Evolutionary conservation across 2,329 filamentous ascomycete species (phyloP).

Genomic region (Phoma sp.): DNA sequence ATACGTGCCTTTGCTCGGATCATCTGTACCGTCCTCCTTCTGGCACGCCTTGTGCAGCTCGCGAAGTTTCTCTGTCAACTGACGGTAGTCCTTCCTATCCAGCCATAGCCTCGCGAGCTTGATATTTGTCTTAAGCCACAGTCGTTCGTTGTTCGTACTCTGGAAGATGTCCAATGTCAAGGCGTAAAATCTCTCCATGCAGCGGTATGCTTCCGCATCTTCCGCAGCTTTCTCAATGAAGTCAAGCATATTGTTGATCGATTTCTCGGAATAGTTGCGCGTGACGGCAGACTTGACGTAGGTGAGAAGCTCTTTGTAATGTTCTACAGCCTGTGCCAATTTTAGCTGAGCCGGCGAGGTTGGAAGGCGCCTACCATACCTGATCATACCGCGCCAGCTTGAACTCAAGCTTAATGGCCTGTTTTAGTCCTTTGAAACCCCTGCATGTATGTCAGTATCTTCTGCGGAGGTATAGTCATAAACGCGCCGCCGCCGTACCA

Average conservation of each 20-base stretch:
- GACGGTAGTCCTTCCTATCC: conserved; percentile 84
- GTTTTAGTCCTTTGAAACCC: conserved; percentile 97
- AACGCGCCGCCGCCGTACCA: conserved; percentile 61
- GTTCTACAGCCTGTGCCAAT: conserved; percentile 74
- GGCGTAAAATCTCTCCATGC: conserved; percentile 95
- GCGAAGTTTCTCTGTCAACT: conserved; percentile 80
- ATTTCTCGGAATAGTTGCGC: conserved; percentile 98
- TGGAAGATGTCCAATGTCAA: conserved; percentile 93
- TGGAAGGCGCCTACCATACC: conserved; percentile 53
- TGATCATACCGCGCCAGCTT: conserved; percentile 86
- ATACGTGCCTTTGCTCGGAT: conserved; percentile 95
- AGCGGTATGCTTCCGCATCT: conserved; percentile 72
- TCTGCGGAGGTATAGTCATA: neutral
- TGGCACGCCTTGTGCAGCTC: conserved; percentile 92
- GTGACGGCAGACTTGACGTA: conserved; percentile 98
- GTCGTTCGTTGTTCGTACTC: conserved; percentile 93
- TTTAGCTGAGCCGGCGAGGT: conserved; percentile 24
- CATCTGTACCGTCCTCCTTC: conserved; percentile 82
- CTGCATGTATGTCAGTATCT: conserved; percentile 42
- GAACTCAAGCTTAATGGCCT: conserved; percentile 97
- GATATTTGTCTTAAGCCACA: conserved; percentile 98
- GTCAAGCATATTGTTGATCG: conserved; percentile 99
- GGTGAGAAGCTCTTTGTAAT: conserved; percentile 93
- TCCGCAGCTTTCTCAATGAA: conserved; percentile 91
- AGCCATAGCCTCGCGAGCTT: conserved; percentile 92